These are phyloP conservation scores for Dendrocalamus latiflorus DNA, from an alignment of 202 grass and related monocot genomes.

Conservation along the genomic window DNA sequence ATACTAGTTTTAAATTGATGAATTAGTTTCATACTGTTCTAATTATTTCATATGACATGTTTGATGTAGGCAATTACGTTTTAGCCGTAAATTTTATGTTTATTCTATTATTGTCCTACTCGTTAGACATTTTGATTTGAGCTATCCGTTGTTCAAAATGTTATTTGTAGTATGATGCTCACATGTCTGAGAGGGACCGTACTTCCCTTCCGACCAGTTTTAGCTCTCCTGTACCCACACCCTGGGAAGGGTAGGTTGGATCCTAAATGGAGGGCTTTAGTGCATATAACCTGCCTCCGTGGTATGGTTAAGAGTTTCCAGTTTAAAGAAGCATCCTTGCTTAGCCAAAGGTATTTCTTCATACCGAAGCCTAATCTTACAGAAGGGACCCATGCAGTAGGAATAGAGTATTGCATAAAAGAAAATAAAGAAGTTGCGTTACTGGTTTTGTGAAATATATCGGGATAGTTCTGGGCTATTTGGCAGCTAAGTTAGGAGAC, in stretches of 20 bases:
- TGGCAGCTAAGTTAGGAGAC: not conserved
- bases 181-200: conserved; percentile 30
- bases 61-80: not conserved
- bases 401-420: not conserved
- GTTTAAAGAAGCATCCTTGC: conserved; percentile 11
- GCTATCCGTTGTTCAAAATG: not conserved
- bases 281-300: conserved; percentile 12
- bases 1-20: not conserved
- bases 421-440: not conserved
- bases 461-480: not conserved
- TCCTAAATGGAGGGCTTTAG: conserved; percentile 33
- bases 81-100: not conserved
- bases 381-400: not conserved
- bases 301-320: not conserved
- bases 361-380: not conserved
- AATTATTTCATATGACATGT: not conserved
- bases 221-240: conserved; percentile 17
- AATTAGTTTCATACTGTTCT: not conserved
- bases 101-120: not conserved
- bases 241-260: conserved; percentile 24
- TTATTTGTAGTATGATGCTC: conserved; percentile 45
- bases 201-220: conserved; percentile 4
- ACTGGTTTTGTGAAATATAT: not conserved
- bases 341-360: conserved; percentile 41
- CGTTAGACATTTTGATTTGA: not conserved